These are phyloP conservation scores for Elaeagnus macrophylla DNA, from an alignment of 306 rosid species.

Conservation along the genomic window DNA sequence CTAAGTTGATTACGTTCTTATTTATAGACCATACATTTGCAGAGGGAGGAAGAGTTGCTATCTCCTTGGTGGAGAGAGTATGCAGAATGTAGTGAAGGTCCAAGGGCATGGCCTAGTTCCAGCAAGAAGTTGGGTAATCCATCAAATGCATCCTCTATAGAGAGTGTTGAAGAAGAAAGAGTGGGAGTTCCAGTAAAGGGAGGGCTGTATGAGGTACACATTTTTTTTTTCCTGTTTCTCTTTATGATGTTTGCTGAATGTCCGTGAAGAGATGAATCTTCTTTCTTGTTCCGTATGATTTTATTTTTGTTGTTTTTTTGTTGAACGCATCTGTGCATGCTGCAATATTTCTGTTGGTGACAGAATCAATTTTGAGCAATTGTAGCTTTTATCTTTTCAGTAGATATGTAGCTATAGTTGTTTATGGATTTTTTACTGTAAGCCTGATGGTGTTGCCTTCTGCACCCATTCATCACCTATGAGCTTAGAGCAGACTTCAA, in stretches of 20 bases:
- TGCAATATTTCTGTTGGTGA: too few relatives aligned
- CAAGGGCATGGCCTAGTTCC: constrained; percentile 45
- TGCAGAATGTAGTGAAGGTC: constrained; percentile 95
- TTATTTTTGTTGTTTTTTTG: too few relatives aligned
- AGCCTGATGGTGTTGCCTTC: too few relatives aligned
- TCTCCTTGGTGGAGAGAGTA: constrained; percentile 92
- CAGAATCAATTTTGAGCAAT: too few relatives aligned
- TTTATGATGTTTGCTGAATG: not conserved
- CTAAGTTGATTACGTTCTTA: constrained; percentile 5
- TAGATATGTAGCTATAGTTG: too few relatives aligned
- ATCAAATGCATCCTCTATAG: constrained; percentile 18
- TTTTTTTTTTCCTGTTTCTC: not conserved
- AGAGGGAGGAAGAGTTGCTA: constrained; percentile 88
- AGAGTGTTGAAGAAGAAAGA: constrained; percentile 66
- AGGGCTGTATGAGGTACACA: constrained; percentile 75
- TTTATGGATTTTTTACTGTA: too few relatives aligned
- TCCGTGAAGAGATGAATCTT: too few relatives aligned
- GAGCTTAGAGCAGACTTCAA: too few relatives aligned
- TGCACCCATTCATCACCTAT: too few relatives aligned
- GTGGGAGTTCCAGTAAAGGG: constrained; percentile 98
- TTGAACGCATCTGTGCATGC: too few relatives aligned
- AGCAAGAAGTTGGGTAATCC: constrained; percentile 25
- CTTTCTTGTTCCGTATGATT: too few relatives aligned
- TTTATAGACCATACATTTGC: constrained; percentile 18
- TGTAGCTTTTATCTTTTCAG: too few relatives aligned